Evolutionary conservation across 2,329 filamentous ascomycete species (phyloP).

Genomic region (Aquanectria penicillioides): DNA sequence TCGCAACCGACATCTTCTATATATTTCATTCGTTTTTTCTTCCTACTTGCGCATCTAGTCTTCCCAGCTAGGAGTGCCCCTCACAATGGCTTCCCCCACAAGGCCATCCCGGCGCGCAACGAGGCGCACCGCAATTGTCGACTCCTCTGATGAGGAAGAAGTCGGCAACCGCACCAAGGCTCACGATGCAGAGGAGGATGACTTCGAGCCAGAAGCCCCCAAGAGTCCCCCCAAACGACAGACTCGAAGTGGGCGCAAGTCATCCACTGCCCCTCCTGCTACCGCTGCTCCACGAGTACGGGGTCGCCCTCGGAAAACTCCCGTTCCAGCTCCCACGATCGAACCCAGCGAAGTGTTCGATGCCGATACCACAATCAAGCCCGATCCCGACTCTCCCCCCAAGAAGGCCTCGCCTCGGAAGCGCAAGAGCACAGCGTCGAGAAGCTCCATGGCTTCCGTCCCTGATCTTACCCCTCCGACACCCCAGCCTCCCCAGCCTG

Average conservation of each 20-base stretch:
- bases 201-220: constrained; percentile 80
- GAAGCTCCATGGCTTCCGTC: constrained; percentile 51
- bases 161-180: constrained; percentile 62
- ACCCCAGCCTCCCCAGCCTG: constrained; percentile 51
- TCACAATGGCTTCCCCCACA: constrained; percentile 47
- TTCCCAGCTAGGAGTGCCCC: constrained; percentile 13
- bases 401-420: constrained; percentile 68
- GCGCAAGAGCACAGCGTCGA: constrained; percentile 68
- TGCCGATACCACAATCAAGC: constrained; percentile 45
- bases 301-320: constrained; percentile 55
- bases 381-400: constrained; percentile 45
- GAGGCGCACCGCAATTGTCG: constrained; percentile 78
- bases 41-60: not conserved
- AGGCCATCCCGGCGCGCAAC: constrained; percentile 57
- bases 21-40: constrained; percentile 2
- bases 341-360: constrained; percentile 52
- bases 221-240: constrained; percentile 63
- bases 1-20: not conserved
- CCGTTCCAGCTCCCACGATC: constrained; percentile 40
- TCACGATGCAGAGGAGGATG: constrained; percentile 74
- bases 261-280: constrained; percentile 58
- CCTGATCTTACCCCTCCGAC: constrained; percentile 53
- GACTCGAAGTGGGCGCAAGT: constrained; percentile 51
- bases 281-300: constrained; percentile 55
- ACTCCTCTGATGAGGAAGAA: constrained; percentile 82